Evolutionary conservation across 768 basidiomycete genomes (phyloP).

Genomic region (Agaricus sinodeliciosus): DNA sequence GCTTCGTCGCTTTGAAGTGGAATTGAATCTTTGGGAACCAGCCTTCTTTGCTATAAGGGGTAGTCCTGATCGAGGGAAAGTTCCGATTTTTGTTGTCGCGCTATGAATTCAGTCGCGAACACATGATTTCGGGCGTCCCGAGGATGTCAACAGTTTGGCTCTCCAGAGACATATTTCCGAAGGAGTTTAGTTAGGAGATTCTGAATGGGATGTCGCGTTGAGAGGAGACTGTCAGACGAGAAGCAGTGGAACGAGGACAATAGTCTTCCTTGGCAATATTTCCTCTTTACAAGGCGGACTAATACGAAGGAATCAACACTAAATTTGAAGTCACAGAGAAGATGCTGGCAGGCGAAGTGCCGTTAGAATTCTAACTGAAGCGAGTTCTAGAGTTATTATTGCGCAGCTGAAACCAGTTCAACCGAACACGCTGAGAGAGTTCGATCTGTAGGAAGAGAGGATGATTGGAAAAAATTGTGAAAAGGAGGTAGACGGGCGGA

Average conservation of each 20-base stretch:
- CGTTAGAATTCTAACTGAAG: conserved; percentile 1
- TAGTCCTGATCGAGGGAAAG: no score
- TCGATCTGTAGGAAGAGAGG: background rate
- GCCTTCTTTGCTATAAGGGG: no score
- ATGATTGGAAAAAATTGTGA: conserved; percentile 1
- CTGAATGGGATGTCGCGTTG: background rate
- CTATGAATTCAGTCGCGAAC: no score
- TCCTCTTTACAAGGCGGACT: conserved; percentile 8
- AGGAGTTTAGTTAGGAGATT: conserved; percentile 10
- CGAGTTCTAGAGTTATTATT: background rate
- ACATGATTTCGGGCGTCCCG: no score
- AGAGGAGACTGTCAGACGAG: conserved; percentile 12
- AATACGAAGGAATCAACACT: conserved; percentile 10
- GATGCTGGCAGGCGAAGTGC: background rate
- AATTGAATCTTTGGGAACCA: no score
- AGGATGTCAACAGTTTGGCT: no score
- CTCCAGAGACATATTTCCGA: background rate
- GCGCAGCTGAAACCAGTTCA: background rate
- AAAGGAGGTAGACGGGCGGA: conserved; percentile 2
- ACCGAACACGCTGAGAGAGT: background rate
- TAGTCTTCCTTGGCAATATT: conserved; percentile 10
- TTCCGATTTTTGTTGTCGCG: no score
- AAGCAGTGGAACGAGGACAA: conserved; percentile 11
- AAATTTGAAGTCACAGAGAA: background rate
- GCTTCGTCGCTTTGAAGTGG: no score